Base-by-base conservation (phyloP, 345 rosid species). In the Microcos paniculata region DNA sequence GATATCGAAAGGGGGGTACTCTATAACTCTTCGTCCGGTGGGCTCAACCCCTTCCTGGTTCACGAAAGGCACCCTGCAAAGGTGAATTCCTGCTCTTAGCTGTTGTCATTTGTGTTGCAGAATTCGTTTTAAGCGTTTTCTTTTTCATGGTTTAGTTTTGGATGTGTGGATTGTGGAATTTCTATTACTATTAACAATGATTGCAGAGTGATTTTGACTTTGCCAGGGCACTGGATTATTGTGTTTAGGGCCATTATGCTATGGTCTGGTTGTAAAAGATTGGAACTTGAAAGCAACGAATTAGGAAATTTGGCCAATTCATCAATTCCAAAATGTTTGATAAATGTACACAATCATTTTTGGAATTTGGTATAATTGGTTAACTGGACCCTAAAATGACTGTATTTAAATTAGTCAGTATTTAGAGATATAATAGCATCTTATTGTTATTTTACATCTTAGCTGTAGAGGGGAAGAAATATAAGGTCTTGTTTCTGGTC, bases 1-100 rank as follows among this genome's bases (percentile, higher is more conserved):
- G 90, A 96, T 90, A 56, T 89, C 90, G 2, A 92, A 78, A 86
- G 99, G 98, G 4, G 99, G 99, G 46, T 96, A 96, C 73, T 93
- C 98, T 19, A 86, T 96, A 12, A 89, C 90, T 19, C 94, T 96
- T 59, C 91, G 90, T 55, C 90, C 97, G 53, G 49, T 53, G n/a
- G 75, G 82, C 40, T 72, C 87, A 62, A 77, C 78, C 76, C 82
- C 85, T 62, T 74, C 85, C 77, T 96, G 97, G 99, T 96, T 93
- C 88, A 93, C 96, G 2, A 96, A 93, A 88, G 83, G 93, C 75
- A 93, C 97, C 62, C 85, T 96, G 30, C 96, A 87, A 75, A 90
- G 99, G 98, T 93, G 79, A 78, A 40, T 16, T 67, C 33, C 26
- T 28, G 42, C 40, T 4, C 1, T 26, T 1, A 31, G 70, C 13